These are phyloP conservation scores for Amanita polypyramis DNA, from an alignment of 768 basidiomycete genomes.

Conservation along the genomic window DNA sequence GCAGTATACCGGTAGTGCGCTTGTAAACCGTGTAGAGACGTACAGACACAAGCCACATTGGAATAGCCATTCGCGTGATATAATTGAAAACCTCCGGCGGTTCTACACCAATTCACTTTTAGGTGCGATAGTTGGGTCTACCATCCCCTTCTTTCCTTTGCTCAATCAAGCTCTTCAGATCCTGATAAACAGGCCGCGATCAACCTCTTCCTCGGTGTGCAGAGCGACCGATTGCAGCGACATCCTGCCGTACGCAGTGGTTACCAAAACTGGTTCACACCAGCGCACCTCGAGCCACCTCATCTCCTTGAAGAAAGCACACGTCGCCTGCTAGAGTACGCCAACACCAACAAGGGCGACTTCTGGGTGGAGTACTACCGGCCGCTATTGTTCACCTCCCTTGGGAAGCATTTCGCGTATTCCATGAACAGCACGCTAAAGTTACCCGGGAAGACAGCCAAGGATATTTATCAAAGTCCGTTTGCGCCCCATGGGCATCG, in stretches of 20 bases:
- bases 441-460: conserved; percentile 67
- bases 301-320: conserved; percentile 61
- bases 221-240: conserved; percentile 39
- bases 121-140: conserved; percentile 31
- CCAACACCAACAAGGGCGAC: conserved; percentile 43
- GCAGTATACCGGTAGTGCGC: conserved; percentile 93
- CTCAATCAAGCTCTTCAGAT: conserved; percentile 34
- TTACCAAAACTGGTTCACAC: conserved; percentile 81
- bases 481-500: conserved; percentile 52
- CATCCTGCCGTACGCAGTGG: conserved; percentile 49
- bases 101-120: conserved; percentile 93
- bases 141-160: not conserved
- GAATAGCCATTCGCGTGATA: conserved; percentile 95
- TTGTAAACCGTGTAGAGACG: conserved; percentile 93
- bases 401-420: conserved; percentile 85
- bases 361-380: conserved; percentile 90
- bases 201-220: conserved; percentile 88
- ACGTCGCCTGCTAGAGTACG: conserved; percentile 48
- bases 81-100: conserved; percentile 88
- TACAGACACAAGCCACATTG: conserved; percentile 94
- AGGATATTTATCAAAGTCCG: conserved; percentile 62
- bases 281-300: conserved; percentile 56
- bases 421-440: conserved; percentile 88
- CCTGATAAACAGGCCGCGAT: conserved; percentile 97
- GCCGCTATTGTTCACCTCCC: conserved; percentile 71